Evolutionary conservation across 257 asterid species (phyloP).

Genomic region (Solanum chiquidenum): DNA sequence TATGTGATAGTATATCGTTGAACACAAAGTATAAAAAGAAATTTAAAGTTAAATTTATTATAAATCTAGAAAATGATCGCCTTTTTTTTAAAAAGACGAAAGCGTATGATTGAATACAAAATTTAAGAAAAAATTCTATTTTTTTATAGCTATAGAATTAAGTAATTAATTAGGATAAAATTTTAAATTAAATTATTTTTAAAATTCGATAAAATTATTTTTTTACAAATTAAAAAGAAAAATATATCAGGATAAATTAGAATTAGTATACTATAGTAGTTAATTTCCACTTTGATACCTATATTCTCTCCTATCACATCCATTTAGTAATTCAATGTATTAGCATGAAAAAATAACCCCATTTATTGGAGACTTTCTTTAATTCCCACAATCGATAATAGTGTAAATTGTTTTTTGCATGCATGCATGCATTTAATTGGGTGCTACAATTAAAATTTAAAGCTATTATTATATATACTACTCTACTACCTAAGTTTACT

Average conservation of each 20-base stretch:
- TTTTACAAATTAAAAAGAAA: not conserved
- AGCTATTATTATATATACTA: not conserved
- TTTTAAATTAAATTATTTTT: not conserved
- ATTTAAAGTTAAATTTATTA: not conserved
- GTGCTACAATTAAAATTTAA: not conserved
- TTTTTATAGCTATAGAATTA: not conserved
- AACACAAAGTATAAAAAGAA: not conserved
- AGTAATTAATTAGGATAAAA: not conserved
- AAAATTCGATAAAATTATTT: not conserved
- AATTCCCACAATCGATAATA: not conserved
- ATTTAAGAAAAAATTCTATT: fast-evolving
- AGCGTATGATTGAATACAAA: not conserved
- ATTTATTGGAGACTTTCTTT: not conserved
- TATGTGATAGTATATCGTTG: not conserved
- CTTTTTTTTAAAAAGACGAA: not conserved
- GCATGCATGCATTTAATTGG: not conserved
- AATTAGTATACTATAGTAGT: not conserved
- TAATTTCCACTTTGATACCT: not conserved
- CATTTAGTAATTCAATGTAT: not conserved
- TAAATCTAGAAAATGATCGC: not conserved
- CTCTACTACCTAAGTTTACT: not conserved
- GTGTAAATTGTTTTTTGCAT: not conserved
- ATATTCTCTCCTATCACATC: slow-evolving; percentile 6
- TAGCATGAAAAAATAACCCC: not conserved
- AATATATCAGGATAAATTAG: not conserved